These are phyloP conservation scores for Aphanoascus verrucosus DNA, from an alignment of 2,329 filamentous ascomycete species.

Conservation along the genomic window DNA sequence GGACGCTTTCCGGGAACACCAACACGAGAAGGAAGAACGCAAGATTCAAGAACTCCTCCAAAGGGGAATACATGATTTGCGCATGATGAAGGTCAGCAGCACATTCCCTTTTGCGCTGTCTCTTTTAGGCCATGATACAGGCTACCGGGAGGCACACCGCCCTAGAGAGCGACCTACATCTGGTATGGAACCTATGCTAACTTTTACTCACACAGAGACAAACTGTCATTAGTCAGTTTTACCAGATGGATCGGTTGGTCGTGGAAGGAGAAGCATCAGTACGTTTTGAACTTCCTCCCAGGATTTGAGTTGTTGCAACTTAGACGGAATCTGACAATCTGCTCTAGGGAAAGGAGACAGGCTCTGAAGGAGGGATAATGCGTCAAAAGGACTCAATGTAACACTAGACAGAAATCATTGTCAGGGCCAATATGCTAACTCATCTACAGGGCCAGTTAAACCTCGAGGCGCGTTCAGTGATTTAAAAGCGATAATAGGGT, in stretches of 20 bases:
- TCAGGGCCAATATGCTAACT: neutral
- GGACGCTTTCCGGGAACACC: slow-evolving; percentile 80
- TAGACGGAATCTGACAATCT: slow-evolving; percentile 5
- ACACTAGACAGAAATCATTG: slow-evolving; percentile 23
- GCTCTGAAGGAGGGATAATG: slow-evolving; percentile 51
- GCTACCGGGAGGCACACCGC: neutral
- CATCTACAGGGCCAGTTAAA: slow-evolving; percentile 4
- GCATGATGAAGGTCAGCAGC: slow-evolving; percentile 71
- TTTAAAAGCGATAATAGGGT: neutral
- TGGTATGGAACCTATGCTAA: slow-evolving; percentile 4
- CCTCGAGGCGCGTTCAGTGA: neutral
- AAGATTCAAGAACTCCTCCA: slow-evolving; percentile 81
- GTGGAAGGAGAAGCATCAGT: slow-evolving; percentile 79
- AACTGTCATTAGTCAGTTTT: slow-evolving; percentile 91
- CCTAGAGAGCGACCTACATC: neutral
- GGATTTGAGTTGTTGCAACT: neutral
- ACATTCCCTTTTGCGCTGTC: neutral
- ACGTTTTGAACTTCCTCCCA: slow-evolving; percentile 28
- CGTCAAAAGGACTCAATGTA: slow-evolving; percentile 69
- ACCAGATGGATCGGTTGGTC: slow-evolving; percentile 79
- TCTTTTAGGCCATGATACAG: neutral
- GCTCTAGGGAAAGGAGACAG: slow-evolving; percentile 56
- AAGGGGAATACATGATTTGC: slow-evolving; percentile 74
- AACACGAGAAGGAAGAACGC: slow-evolving; percentile 59
- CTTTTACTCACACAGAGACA: slow-evolving; percentile 55